Conservation (phyloP, 2,329 filamentous ascomycete genomes). For the Trichoderma sp. region DNA sequence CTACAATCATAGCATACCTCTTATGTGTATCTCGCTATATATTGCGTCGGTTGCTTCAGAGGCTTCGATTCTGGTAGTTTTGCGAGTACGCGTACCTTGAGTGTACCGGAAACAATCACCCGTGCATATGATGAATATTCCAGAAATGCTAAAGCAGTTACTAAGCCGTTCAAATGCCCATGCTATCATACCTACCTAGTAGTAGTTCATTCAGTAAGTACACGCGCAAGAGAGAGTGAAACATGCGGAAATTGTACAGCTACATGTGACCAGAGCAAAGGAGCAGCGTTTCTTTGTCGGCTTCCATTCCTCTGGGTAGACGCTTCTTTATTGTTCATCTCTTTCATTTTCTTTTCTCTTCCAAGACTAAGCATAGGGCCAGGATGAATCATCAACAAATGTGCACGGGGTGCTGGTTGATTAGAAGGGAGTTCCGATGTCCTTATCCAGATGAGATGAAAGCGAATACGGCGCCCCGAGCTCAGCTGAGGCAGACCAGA, state of each 20-base stretch:
- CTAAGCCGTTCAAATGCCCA: neutral
- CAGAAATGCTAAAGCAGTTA: neutral
- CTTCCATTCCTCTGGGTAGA: neutral
- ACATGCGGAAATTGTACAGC: neutral
- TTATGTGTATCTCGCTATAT: neutral
- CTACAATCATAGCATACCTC: neutral
- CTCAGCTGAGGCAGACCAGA: neutral
- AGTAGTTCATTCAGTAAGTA: neutral
- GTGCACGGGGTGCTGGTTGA: neutral
- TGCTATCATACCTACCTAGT: no score
- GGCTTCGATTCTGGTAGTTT: neutral
- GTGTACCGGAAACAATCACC: neutral
- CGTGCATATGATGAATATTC: neutral
- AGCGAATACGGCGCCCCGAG: constrained; percentile 8
- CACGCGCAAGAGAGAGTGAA: neutral
- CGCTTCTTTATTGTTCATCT: neutral
- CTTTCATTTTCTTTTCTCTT: neutral
- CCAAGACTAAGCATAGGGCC: neutral
- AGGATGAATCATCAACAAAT: neutral
- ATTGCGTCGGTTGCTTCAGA: neutral
- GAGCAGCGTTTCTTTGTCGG: neutral
- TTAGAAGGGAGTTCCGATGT: neutral
- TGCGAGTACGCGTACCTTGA: neutral
- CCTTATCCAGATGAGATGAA: neutral
- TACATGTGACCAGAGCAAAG: neutral